phyloP scores from a whole-genome alignment of 208 protist genomes.

The Acanthamoeba lenticulata region DNA sequence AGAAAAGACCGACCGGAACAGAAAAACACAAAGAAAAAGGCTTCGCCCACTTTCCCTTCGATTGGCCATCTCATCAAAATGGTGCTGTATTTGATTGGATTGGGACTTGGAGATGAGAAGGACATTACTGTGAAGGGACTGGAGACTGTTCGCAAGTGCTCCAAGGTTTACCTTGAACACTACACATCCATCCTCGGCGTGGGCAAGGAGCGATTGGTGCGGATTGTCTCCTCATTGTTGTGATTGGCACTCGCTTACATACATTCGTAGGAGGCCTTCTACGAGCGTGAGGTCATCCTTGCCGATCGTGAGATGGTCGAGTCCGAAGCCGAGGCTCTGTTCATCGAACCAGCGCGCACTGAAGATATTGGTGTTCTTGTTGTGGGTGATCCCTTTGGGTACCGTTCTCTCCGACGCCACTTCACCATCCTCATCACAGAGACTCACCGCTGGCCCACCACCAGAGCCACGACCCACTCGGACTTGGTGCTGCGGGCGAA shows the following conservation, averaged over 20 bases:
- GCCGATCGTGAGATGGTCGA: conserved; percentile 97
- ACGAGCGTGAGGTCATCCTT: conserved; percentile 92
- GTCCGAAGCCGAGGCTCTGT: conserved; percentile 90
- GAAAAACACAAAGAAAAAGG: not conserved
- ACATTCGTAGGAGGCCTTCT: conserved; percentile 87
- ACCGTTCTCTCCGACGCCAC: not conserved
- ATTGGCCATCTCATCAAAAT: conserved; percentile 60
- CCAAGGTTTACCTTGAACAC: conserved; percentile 96
- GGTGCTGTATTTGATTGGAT: conserved; percentile 95
- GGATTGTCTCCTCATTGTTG: not conserved
- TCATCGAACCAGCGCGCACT: conserved; percentile 87
- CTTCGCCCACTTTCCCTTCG: not conserved
- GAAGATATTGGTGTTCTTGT: conserved; percentile 97
- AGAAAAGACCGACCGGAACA: not conserved
- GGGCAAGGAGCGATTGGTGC: conserved; percentile 84
- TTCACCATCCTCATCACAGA: too few relatives aligned
- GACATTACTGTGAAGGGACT: conserved; percentile 98
- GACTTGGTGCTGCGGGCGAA: conserved; percentile 97
- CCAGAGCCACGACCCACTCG: conserved; percentile 98
- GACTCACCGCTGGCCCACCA: not conserved
- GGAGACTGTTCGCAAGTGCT: conserved; percentile 93
- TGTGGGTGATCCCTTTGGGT: conserved; percentile 97
- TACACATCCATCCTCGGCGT: conserved; percentile 98
- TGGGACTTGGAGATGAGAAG: conserved; percentile 97
- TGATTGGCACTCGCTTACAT: not conserved